Evolutionary conservation across 257 asterid species (phyloP), one percentile per base, ranked within the genome.

Genomic region (Petunia secreta): DNA sequence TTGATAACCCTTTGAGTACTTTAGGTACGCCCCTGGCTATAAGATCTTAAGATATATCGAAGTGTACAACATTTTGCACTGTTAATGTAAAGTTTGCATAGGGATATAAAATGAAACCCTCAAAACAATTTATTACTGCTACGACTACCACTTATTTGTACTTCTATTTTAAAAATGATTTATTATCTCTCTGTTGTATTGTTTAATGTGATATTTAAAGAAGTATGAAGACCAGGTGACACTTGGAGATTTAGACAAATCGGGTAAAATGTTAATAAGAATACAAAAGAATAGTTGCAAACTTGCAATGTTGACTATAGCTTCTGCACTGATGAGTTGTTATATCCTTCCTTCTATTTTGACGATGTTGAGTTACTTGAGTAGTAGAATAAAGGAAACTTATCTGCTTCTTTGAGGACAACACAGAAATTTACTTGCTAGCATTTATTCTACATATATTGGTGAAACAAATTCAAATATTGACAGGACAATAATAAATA

Each of bases 201-300:
- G 25, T 25, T 25, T 25, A 25, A 25, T 80, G 52, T 64, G 55
- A 74, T 46, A 38, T 8, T 63, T 80, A 16, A 34, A 50, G 39
- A 65, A 39, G 77, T 75, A 25, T n/a, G 37, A 8, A 48, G 44
- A 41, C 54, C 81, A 66, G 82, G 69, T 58, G 75, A 80, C 75
- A 58, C 43, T 73, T 60, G 75, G 10, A 82, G 58, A 64, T 82
- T 77, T 58, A 38, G 40, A 59, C 74, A 69, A 77, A 77, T 78
- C 50, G 16, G 66, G 85, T 15, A 78, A 80, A 6, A 4, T 50
- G 63, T 60, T 46, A 63, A 50, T 13, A 50, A 11, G 34, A 63
- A 52, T 62, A 0, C 38, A 48, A 40, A 78, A 82, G 14, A 7
- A 52, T 46, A 73, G 77, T 15, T 71, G 43, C 44, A 7, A 48